Percentiles rank a stretch among this genome's conserved stretches.
Evolutionary conservation across 208 protist species (phyloP).

Genomic region (Trypanosoma melophagium): DNA sequence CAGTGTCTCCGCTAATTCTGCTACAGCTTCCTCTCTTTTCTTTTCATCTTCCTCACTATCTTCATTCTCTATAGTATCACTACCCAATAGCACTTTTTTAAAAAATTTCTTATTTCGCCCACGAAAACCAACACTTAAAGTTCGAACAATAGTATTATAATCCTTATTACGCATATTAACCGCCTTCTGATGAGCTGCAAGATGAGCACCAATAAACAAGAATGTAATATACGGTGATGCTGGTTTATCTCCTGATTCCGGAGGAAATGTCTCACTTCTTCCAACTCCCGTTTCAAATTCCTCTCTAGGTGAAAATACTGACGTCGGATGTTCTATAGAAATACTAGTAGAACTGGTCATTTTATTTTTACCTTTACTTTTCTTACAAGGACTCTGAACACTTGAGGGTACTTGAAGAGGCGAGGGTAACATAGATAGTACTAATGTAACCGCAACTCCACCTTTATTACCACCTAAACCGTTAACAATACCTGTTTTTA

Average conservation of each 20-base stretch:
- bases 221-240: constrained; percentile 54
- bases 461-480: constrained; percentile 93
- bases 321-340: background rate
- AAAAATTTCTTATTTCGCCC: constrained; percentile 47
- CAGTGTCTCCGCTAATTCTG: no score
- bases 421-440: constrained; percentile 43
- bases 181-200: constrained; percentile 87
- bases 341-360: background rate
- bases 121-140: constrained; percentile 43
- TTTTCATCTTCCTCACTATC: constrained; percentile 7
- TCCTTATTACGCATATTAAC: constrained; percentile 80
- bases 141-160: constrained; percentile 70
- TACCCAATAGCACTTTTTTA: constrained; percentile 1
- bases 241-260: no score
- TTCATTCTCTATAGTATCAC: constrained; percentile 17
- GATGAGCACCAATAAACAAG: constrained; percentile 89
- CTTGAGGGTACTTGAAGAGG: background rate
- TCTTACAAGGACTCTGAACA: background rate
- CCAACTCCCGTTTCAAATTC: background rate
- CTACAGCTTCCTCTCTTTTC: no score
- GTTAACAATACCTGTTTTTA: constrained; percentile 55
- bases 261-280: background rate
- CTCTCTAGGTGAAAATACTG: constrained; percentile 6
- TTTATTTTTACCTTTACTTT: background rate
- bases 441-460: constrained; percentile 78